Percentiles rank a stretch among this genome's conserved stretches.
Evolutionary conservation across 2,329 filamentous ascomycete genomes (phyloP).

Genomic region (Blastomyces silverae): DNA sequence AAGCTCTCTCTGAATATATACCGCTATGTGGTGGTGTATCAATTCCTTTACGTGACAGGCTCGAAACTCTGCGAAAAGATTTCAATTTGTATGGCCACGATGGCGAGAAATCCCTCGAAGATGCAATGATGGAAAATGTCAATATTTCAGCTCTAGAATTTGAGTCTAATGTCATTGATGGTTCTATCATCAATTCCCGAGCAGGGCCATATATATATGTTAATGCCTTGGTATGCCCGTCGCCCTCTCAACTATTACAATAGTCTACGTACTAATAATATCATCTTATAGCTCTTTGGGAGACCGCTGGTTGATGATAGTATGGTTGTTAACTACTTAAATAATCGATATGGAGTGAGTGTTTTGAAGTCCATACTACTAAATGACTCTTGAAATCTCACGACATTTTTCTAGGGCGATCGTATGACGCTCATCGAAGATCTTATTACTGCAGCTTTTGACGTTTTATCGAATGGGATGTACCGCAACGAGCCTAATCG

Average conservation of each 20-base stretch:
- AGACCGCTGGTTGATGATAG: conserved; percentile 77
- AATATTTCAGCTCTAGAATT: conserved; percentile 48
- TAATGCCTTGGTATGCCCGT: conserved; percentile 61
- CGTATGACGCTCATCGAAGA: conserved; percentile 71
- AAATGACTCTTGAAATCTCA: conserved; percentile 8
- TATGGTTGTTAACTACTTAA: conserved; percentile 69
- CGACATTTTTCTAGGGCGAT: conserved; percentile 53
- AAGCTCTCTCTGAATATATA: conserved; percentile 36
- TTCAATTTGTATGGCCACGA: conserved; percentile 40
- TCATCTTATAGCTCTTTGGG: conserved; percentile 59
- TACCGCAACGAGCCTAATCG: conserved; percentile 59
- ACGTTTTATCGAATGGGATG: conserved; percentile 79
- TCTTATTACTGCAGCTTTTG: conserved; percentile 80
- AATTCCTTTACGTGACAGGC: conserved; percentile 34
- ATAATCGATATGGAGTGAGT: conserved; percentile 72
- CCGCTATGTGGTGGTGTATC: conserved; percentile 38
- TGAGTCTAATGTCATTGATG: conserved; percentile 52
- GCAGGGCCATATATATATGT: conserved; percentile 80
- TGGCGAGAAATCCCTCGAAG: conserved; percentile 39
- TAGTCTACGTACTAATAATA: conserved; percentile 1
- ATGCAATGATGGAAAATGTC: conserved; percentile 38
- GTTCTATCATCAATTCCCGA: conserved; percentile 66
- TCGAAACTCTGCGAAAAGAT: conserved; percentile 39
- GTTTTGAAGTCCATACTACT: neutral
- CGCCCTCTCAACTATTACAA: conserved; percentile 13